A percentile compares a stretch with the other conserved stretches of the same genome.
Conservation (phyloP, 805 yeast species). For the Cyberlindnera amylophila region DNA sequence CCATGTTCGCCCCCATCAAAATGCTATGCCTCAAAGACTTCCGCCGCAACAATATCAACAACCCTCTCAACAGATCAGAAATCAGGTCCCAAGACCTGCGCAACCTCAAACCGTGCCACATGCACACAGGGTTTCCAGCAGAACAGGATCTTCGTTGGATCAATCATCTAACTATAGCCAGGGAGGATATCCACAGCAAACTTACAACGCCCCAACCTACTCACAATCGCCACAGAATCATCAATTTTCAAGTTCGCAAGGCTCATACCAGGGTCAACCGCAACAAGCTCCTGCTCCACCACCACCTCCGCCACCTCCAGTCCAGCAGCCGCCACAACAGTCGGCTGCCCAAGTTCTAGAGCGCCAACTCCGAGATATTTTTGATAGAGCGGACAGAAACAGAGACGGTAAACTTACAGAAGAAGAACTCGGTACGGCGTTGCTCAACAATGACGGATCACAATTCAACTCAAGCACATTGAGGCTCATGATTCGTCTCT, state of each 20-base stretch:
- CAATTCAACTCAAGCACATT: slow-evolving; percentile 59
- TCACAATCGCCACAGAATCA: not conserved
- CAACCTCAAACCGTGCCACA: not conserved
- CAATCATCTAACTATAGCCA: not conserved
- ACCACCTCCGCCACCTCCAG: slow-evolving; percentile 4
- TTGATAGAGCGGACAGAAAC: slow-evolving; percentile 52
- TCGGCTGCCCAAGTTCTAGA: slow-evolving; percentile 32
- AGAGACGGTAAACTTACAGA: slow-evolving; percentile 52
- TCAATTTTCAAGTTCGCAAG: slow-evolving; percentile 1
- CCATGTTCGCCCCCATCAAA: slow-evolving; percentile 2
- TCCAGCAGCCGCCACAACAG: slow-evolving; percentile 9
- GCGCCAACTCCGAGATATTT: slow-evolving; percentile 44
- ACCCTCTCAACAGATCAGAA: not conserved
- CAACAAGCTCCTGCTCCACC: slow-evolving; percentile 2
- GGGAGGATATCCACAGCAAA: not conserved
- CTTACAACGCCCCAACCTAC: not conserved
- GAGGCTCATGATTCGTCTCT: slow-evolving; percentile 56
- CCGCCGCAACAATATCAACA: slow-evolving; percentile 5
- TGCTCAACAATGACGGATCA: slow-evolving; percentile 62
- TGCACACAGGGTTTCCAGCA: slow-evolving; percentile 3
- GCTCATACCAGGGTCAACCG: slow-evolving; percentile 3
- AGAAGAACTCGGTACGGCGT: slow-evolving; percentile 52
- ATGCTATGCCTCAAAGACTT: not conserved
- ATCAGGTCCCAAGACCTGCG: not conserved
- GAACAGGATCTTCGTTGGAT: not conserved